phyloP scores from a whole-genome alignment of 768 basidiomycete genomes.

The Podaxis pistillaris region DNA sequence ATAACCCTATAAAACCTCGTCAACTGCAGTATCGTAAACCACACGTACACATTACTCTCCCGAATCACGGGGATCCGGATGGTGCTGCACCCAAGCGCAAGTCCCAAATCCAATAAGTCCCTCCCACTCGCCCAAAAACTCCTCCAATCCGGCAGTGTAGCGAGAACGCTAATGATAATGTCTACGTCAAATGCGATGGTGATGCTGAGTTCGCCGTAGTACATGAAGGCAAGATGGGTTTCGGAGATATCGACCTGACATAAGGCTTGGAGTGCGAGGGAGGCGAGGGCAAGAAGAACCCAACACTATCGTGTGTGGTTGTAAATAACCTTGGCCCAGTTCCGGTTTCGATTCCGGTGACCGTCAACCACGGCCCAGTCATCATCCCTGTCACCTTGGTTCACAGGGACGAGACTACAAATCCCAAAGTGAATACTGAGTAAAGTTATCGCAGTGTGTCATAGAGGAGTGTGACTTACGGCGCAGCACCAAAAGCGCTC shows the following conservation, averaged over 20 bases:
- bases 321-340: constrained; percentile 54
- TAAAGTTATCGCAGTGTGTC: not conserved
- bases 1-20: constrained; percentile 91
- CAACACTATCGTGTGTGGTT: constrained; percentile 66
- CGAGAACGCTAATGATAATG: constrained; percentile 72
- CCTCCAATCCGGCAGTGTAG: constrained; percentile 80
- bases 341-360: constrained; percentile 33
- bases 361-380: constrained; percentile 53
- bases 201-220: constrained; percentile 69
- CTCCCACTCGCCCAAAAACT: constrained; percentile 60
- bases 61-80: constrained; percentile 85
- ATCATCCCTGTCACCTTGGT: constrained; percentile 61
- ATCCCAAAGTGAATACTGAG: not conserved
- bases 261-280: constrained; percentile 72
- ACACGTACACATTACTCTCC: constrained; percentile 65
- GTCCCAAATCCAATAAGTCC: constrained; percentile 75
- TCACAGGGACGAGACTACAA: constrained; percentile 27
- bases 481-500: constrained; percentile 87
- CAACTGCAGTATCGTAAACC: constrained; percentile 89
- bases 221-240: constrained; percentile 48
- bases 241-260: constrained; percentile 48
- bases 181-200: constrained; percentile 88
- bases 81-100: constrained; percentile 73
- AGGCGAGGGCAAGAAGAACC: constrained; percentile 71
- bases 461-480: constrained; percentile 40